phyloP scores from a whole-genome alignment of 306 rosid genomes.

The Citrullus amarus region DNA sequence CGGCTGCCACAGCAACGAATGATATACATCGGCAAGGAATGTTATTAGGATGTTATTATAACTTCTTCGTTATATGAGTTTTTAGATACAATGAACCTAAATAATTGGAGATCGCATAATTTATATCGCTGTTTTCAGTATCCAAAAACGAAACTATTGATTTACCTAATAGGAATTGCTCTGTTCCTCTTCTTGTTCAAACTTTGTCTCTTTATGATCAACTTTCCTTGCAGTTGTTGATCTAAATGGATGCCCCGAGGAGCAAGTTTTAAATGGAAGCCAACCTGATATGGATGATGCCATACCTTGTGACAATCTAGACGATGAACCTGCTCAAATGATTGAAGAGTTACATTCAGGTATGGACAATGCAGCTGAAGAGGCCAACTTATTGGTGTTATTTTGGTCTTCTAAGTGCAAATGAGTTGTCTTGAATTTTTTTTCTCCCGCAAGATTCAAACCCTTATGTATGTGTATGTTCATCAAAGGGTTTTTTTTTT shows the following conservation, averaged over 20 bases:
- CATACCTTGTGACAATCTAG: constrained; percentile 49
- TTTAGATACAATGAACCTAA: not conserved
- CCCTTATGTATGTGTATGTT: not conserved
- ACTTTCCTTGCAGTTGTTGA: constrained; percentile 35
- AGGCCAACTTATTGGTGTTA: not conserved
- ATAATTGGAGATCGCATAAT: not conserved
- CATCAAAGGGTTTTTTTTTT: not conserved
- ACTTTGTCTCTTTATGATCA: not conserved
- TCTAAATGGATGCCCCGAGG: constrained; percentile 53
- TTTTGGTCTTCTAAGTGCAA: not conserved
- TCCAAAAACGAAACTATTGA: not conserved
- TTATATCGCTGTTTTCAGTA: not conserved
- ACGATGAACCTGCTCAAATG: constrained; percentile 76
- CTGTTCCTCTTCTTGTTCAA: constrained; percentile 5
- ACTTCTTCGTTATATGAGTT: not conserved
- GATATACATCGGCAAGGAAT: not conserved
- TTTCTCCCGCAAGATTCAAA: not conserved
- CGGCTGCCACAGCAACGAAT: not conserved
- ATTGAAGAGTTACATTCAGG: constrained; percentile 77
- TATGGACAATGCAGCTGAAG: constrained; percentile 11
- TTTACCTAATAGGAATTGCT: not conserved
- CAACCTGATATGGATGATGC: constrained; percentile 80
- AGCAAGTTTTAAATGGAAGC: constrained; percentile 53
- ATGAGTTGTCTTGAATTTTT: not conserved
- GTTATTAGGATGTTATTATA: not conserved